Conservation (phyloP, 176 grass and related monocot genomes). For the Musa schizocarpa region DNA sequence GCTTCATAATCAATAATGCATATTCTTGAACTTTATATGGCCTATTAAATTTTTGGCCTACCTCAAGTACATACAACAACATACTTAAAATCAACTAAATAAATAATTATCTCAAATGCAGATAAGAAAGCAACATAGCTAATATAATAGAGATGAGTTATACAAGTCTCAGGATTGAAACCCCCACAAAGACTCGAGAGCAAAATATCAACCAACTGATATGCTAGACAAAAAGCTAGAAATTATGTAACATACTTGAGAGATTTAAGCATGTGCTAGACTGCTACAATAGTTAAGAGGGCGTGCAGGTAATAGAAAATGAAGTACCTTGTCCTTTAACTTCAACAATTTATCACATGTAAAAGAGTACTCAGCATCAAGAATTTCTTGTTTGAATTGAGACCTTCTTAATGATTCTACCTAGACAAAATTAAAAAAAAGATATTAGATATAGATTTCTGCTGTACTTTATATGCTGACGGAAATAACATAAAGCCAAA, state of each 20-base stretch:
- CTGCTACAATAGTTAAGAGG: not conserved
- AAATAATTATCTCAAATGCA: too few relatives aligned
- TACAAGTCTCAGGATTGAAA: not conserved
- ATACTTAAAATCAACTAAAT: not conserved
- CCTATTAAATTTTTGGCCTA: not conserved
- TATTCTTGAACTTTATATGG: not conserved
- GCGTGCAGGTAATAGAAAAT: not conserved
- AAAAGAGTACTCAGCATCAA: slow-evolving; percentile 73
- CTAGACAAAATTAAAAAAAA: slow-evolving; percentile 46
- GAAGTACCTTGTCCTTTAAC: slow-evolving; percentile 77
- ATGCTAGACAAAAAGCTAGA: not conserved
- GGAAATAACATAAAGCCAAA: not conserved
- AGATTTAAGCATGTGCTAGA: not conserved
- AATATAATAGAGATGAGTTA: not conserved
- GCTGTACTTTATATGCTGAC: not conserved
- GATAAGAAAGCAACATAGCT: too few relatives aligned
- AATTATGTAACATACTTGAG: not conserved
- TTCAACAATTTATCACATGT: slow-evolving; percentile 67
- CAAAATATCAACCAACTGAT: not conserved
- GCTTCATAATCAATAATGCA: not conserved
- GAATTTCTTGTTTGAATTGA: slow-evolving; percentile 74
- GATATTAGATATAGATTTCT: slow-evolving; percentile 15
- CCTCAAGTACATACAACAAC: not conserved
- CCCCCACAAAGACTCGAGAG: too few relatives aligned
- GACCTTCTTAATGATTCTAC: slow-evolving; percentile 69